These are phyloP conservation scores for Austroboletus novae-zelandiae DNA, from an alignment of 1,284 basidiomycete genomes.

Conservation along the genomic window DNA sequence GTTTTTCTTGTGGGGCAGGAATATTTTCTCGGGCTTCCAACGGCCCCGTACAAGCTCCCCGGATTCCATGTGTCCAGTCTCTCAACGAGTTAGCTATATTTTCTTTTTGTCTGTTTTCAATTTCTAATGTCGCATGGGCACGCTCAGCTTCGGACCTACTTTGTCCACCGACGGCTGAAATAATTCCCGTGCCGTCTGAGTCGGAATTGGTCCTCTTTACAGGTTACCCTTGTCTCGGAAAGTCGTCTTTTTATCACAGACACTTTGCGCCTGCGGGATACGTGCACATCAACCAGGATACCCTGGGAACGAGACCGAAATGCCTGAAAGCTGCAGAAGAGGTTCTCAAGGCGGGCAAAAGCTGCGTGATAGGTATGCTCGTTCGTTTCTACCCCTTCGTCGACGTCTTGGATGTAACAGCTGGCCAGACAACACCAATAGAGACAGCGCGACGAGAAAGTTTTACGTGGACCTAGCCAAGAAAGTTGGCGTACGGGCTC, in stretches of 20 bases:
- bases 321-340: constrained; percentile 69
- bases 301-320: constrained; percentile 66
- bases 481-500: constrained; percentile 42
- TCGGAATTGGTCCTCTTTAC: constrained; percentile 80
- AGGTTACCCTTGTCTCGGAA: constrained; percentile 86
- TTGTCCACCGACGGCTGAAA: constrained; percentile 39
- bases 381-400: neutral
- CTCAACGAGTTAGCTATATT: constrained; percentile 36
- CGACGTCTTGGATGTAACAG: neutral
- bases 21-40: constrained; percentile 68
- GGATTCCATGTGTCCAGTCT: constrained; percentile 63
- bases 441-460: constrained; percentile 65
- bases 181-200: constrained; percentile 19
- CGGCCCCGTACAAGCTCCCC: constrained; percentile 42
- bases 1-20: constrained; percentile 47
- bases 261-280: constrained; percentile 74
- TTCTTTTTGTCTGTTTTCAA: neutral
- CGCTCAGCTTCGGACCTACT: constrained; percentile 60
- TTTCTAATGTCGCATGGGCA: constrained; percentile 1
- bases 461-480: constrained; percentile 68
- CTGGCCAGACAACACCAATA: constrained; percentile 80
- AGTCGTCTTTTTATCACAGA: constrained; percentile 74
- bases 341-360: constrained; percentile 53
- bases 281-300: constrained; percentile 86
- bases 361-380: constrained; percentile 73